Percentiles rank a stretch among this genome's conserved stretches.
Conservation (phyloP, 495 filamentous ascomycete species). For the Lepraria neglecta region DNA sequence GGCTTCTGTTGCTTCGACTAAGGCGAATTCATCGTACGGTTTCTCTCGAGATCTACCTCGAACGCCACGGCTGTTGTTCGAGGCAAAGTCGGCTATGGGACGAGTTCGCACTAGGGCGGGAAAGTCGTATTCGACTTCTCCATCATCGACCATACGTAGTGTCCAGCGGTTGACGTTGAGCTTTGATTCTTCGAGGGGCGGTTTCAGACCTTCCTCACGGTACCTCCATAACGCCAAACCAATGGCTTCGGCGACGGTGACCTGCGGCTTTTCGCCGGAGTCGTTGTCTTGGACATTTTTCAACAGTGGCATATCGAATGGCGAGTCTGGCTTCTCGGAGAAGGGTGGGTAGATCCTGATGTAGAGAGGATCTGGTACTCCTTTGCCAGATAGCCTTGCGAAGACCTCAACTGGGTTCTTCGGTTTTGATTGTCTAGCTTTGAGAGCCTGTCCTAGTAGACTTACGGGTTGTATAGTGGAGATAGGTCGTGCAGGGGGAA, state of each 20-base stretch:
- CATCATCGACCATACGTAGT: slow-evolving; percentile 89
- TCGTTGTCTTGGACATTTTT: slow-evolving; percentile 69
- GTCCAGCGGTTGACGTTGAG: slow-evolving; percentile 88
- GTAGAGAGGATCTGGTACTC: slow-evolving; percentile 71
- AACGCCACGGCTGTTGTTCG: slow-evolving; percentile 71
- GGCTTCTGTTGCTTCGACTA: slow-evolving; percentile 71
- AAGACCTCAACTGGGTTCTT: slow-evolving; percentile 79
- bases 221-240: slow-evolving; percentile 85
- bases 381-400: slow-evolving; percentile 78
- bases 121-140: slow-evolving; percentile 94
- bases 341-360: slow-evolving; percentile 86
- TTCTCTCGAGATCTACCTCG: slow-evolving; percentile 70
- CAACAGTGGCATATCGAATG: slow-evolving; percentile 71
- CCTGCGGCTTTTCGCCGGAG: slow-evolving; percentile 50
- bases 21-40: slow-evolving; percentile 87
- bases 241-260: slow-evolving; percentile 85
- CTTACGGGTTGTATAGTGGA: slow-evolving; percentile 77
- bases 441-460: slow-evolving; percentile 62
- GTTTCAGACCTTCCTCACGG: slow-evolving; percentile 70
- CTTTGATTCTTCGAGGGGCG: slow-evolving; percentile 59
- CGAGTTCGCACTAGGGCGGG: slow-evolving; percentile 75
- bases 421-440: slow-evolving; percentile 71
- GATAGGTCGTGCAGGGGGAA: slow-evolving; percentile 86
- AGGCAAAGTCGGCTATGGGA: slow-evolving; percentile 77
- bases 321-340: slow-evolving; percentile 59